Base-by-base conservation (phyloP, 495 filamentous ascomycete species). In the Penicillium desertorum region DNA sequence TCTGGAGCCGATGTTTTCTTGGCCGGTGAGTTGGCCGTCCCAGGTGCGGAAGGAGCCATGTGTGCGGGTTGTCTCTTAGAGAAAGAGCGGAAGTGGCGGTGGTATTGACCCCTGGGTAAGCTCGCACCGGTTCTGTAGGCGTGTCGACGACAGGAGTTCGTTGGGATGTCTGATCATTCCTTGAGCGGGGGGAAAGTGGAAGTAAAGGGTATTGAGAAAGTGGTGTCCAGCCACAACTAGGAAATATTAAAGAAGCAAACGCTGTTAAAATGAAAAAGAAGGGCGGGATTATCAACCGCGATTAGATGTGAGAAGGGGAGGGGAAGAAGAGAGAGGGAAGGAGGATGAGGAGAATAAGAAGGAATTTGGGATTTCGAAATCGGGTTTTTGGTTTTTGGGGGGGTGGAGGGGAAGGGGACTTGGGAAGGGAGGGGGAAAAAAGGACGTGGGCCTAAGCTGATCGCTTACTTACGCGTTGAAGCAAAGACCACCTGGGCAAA, bases 1-100 rank as follows among this genome's bases (percentile, higher is more conserved):
- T 97, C 92, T 43, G 92, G 89, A 45, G 83, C 79, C 34, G 81
- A 80, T 58, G 88, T 80, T 66, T 85, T 84, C 69, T 81, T 81
- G 53, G 79, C 71, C 64, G 79, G 75, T 57, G 78, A 73, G 66
- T 71, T 73, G 76, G 81, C 86, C 69, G 85, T 81, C 76, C 79
- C 83, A 61, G 86, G 82, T 79, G 87, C 87, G 58, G 66, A 73
- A 54, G 75, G 75, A 70, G 72, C 72, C 76, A 78, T 80, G 60
- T 76, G 66, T 66, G 67, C 60, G 66, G 64, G 73, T 76, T 32
- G 10, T 34, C 30, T 34, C 71, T 78, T 76, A 81, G 64, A 63
- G 61, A 50, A 61, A 53, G 48, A 68, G 57, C 58, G 69, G 67
- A 69, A 72, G 70, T 3, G 36, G 8, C 70, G 71, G 75, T 70